A percentile compares a stretch with the other conserved stretches of the same genome.
These are phyloP conservation scores for Saraca asoca DNA, from an alignment of 331 rosid genomes.

Conservation along the genomic window DNA sequence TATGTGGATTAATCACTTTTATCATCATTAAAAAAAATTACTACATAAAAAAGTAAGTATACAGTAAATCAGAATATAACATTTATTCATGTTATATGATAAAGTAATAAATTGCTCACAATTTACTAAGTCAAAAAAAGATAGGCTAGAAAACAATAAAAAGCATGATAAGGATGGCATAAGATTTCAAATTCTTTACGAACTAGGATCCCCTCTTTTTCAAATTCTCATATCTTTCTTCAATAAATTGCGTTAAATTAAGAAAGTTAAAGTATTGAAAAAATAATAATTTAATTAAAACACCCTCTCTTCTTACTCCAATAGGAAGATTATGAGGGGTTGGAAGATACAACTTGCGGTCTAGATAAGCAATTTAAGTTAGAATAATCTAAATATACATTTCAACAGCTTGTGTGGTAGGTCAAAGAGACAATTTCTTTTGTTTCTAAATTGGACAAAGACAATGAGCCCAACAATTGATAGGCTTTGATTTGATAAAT, in stretches of 20 bases:
- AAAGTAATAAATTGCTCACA: too few relatives aligned
- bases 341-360: constrained; percentile 5
- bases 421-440: not conserved
- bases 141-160: not conserved
- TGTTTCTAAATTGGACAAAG: not conserved
- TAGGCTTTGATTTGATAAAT: not conserved
- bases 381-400: not conserved
- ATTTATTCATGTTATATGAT: too few relatives aligned
- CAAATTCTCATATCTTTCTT: too few relatives aligned
- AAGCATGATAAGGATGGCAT: not conserved
- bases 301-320: not conserved
- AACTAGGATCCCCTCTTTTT: too few relatives aligned
- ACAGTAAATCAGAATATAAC: too few relatives aligned
- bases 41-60: too few relatives aligned
- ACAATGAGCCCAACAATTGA: not conserved
- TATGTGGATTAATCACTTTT: too few relatives aligned
- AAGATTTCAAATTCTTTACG: not conserved
- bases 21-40: too few relatives aligned
- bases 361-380: not conserved
- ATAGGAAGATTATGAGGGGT: not conserved
- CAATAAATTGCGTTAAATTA: not conserved
- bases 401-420: not conserved
- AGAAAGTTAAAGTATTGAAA: not conserved
- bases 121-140: not conserved
- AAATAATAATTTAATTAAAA: constrained; percentile 7